Evolutionary conservation across 345 rosid species (phyloP), one percentile per base, ranked within the genome.

Genomic region (Brassica nigra): DNA sequence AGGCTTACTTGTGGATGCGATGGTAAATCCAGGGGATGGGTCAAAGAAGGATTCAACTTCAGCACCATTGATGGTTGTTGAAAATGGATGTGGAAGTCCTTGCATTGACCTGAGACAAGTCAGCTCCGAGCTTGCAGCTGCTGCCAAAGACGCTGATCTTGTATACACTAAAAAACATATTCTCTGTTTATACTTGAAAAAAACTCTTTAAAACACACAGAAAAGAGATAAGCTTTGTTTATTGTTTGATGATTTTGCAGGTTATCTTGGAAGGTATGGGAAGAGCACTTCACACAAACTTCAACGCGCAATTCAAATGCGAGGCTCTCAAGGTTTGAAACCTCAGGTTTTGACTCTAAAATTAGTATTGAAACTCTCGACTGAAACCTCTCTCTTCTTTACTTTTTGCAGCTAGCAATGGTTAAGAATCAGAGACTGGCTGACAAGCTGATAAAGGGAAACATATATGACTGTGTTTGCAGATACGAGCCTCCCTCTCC

Each of bases 31-130:
- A 0, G 77, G 81, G 15, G 91, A 91, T 70, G 87, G 86, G 62
- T 87, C 88, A 42, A 93, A 87, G 86, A 92, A 88, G 79, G 84
- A 78, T 59, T 79, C 87, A 28, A 47, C 90, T 62, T 91, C 93
- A n/a, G 93, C 87, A 68, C 93, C 99, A 58, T 76, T 95, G 85
- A 95, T 89, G 99, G 99, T 93, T 77, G 99, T 95, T 36, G 99
- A 93, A 87, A 95, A 95, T 80, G 99, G 99, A 11, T 95, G 98
- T 23, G 99, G 99, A 71, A 93, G 99, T 85, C 99, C 99, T 59
- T 95, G 99, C 86, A 93, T 95, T 7, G 99, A 95, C 81, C 84
- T 95, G 29, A 85, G 98, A 84, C 98, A 95, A 85, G 99, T 95
- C 88, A 95, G 99, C 91, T 93, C 97, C 9, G 98, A 95, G 89